phyloP scores from a whole-genome alignment of 129 eudicot species.

The Gnaphalium uliginosum region DNA sequence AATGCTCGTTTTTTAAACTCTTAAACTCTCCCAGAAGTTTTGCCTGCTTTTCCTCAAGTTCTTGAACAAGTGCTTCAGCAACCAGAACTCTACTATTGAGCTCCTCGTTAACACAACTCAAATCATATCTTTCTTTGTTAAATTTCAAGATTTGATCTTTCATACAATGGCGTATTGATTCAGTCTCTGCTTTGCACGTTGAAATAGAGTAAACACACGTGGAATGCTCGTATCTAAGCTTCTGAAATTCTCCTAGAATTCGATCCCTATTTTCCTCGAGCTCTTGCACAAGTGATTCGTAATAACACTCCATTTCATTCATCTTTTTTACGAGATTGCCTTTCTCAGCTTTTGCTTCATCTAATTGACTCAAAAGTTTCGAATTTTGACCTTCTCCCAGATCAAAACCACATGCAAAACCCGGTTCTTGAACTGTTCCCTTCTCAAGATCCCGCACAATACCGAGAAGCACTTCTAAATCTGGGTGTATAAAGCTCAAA shows the following conservation, averaged over 20 bases:
- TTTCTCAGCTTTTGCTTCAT: slow-evolving; percentile 71
- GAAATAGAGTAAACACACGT: slow-evolving; percentile 65
- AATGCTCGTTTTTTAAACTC: slow-evolving; percentile 70
- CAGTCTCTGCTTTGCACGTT: slow-evolving; percentile 54
- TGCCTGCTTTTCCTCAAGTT: slow-evolving; percentile 82
- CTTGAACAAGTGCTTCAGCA: slow-evolving; percentile 74
- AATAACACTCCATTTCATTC: slow-evolving; percentile 94
- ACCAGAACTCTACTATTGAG: slow-evolving; percentile 67
- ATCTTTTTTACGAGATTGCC: slow-evolving; percentile 68
- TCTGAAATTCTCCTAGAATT: slow-evolving; percentile 74
- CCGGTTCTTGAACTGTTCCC: slow-evolving; percentile 51
- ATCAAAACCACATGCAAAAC: slow-evolving; percentile 42
- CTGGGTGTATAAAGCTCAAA: slow-evolving; percentile 46
- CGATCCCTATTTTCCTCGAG: slow-evolving; percentile 92
- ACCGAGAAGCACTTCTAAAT: slow-evolving; percentile 53
- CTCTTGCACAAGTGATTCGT: slow-evolving; percentile 84
- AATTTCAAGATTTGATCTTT: slow-evolving; percentile 48
- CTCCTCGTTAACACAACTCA: slow-evolving; percentile 59
- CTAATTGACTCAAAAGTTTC: slow-evolving; percentile 65
- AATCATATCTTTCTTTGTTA: slow-evolving; percentile 55
- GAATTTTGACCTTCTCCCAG: slow-evolving; percentile 51
- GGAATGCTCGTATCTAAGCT: slow-evolving; percentile 69
- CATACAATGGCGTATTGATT: slow-evolving; percentile 59
- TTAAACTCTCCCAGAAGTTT: slow-evolving; percentile 66
- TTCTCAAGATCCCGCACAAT: slow-evolving; percentile 57